Percentiles rank a stretch among this genome's conserved stretches.
Evolutionary conservation across 305 asterid genomes (phyloP).

Genomic region (Solanum hybrid): DNA sequence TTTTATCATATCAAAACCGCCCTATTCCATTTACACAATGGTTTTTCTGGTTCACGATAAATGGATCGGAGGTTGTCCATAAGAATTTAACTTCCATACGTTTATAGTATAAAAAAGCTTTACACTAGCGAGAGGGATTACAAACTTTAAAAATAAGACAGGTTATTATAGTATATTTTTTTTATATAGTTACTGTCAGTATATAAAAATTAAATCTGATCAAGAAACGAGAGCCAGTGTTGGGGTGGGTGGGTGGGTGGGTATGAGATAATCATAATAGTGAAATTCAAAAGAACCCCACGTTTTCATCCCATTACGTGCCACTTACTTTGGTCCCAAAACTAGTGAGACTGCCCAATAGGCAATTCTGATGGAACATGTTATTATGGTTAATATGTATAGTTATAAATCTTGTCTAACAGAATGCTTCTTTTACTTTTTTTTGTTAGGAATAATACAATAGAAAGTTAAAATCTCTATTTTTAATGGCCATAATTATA

Average conservation of each 20-base stretch:
- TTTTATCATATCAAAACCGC: constrained; percentile 31
- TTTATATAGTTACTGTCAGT: background rate
- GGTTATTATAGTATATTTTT: background rate
- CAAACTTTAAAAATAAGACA: background rate
- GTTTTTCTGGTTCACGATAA: constrained; percentile 26
- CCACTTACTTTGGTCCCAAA: constrained; percentile 28
- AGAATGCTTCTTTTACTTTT: background rate
- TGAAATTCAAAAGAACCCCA: constrained; percentile 4
- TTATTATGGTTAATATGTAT: background rate
- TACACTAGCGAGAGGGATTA: background rate
- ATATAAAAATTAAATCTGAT: background rate
- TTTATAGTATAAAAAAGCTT: background rate
- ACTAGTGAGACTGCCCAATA: background rate
- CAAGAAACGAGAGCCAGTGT: background rate
- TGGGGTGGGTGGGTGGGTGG: background rate
- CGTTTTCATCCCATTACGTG: constrained; percentile 12
- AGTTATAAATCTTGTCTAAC: background rate
- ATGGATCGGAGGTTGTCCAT: constrained; percentile 3
- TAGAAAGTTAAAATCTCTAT: background rate
- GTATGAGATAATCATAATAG: constrained; percentile 9
- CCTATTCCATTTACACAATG: constrained; percentile 37
- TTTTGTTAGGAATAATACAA: background rate
- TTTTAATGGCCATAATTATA: background rate
- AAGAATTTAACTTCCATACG: background rate
- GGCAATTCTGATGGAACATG: background rate